These are phyloP conservation scores for Podospora bellae-mahoneyi DNA, from an alignment of 495 filamentous ascomycete genomes.

Conservation along the genomic window DNA sequence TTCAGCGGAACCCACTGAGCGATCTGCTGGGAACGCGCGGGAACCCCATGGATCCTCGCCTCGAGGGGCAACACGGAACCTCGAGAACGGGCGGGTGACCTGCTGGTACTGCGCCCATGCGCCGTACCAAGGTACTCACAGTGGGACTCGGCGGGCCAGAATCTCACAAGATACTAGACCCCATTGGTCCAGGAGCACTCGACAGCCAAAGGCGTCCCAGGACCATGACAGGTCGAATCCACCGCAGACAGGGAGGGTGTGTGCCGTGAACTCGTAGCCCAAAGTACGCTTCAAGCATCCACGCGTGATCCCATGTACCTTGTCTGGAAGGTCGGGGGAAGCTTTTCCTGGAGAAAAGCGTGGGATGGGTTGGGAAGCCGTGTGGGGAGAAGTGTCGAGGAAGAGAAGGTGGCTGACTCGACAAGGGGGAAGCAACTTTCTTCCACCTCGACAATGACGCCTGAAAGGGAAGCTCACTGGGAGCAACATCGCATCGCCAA, in stretches of 20 bases:
- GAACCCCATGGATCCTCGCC: neutral
- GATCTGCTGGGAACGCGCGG: slow-evolving; percentile 5
- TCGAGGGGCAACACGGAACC: neutral
- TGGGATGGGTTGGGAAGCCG: slow-evolving; percentile 25
- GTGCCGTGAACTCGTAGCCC: slow-evolving; percentile 19
- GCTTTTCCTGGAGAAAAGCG: slow-evolving; percentile 24
- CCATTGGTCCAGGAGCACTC: slow-evolving; percentile 27
- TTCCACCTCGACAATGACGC: neutral
- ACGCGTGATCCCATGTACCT: slow-evolving; percentile 15
- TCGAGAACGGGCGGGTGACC: slow-evolving; percentile 9
- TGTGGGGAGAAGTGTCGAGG: slow-evolving; percentile 13
- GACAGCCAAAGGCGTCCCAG: slow-evolving; percentile 16
- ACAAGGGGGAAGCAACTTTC: neutral
- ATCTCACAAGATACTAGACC: slow-evolving; percentile 26
- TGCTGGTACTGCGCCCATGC: slow-evolving; percentile 8
- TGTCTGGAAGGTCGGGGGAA: slow-evolving; percentile 26
- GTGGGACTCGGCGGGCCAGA: slow-evolving; percentile 1
- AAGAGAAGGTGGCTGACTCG: slow-evolving; percentile 8
- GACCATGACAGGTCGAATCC: slow-evolving; percentile 29
- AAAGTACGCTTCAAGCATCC: slow-evolving; percentile 24
- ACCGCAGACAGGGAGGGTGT: slow-evolving; percentile 22
- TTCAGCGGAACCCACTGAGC: slow-evolving; percentile 17
- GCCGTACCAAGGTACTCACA: slow-evolving; percentile 6
- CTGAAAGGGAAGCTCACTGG: neutral
- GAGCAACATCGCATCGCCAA: neutral